Conservation (phyloP, 371 early-diverging fungal genomes). For the Circinella minor region DNA sequence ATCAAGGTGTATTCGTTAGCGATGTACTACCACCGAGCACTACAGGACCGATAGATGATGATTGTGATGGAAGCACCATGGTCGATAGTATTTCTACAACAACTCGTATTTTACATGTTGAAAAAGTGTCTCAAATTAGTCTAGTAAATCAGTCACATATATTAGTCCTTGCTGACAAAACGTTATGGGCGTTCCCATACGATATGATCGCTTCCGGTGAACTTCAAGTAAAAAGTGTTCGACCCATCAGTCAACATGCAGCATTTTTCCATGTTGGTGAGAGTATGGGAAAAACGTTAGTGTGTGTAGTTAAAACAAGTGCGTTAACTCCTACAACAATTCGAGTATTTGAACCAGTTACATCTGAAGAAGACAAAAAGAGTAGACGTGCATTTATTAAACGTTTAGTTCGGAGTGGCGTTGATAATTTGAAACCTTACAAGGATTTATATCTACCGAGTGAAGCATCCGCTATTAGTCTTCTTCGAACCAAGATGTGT, state of each 20-base stretch:
- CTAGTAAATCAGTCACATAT: constrained; percentile 73
- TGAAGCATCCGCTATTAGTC: constrained; percentile 84
- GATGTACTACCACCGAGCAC: constrained; percentile 1
- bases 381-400: constrained; percentile 48
- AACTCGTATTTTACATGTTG: constrained; percentile 67
- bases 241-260: constrained; percentile 77
- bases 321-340: constrained; percentile 72
- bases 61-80: not conserved
- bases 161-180: constrained; percentile 72
- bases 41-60: constrained; percentile 5
- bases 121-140: constrained; percentile 82
- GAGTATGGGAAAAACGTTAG: constrained; percentile 72
- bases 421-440: constrained; percentile 64
- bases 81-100: constrained; percentile 13
- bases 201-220: constrained; percentile 60
- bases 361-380: constrained; percentile 60
- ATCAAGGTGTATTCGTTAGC: constrained; percentile 40
- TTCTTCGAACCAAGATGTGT: constrained; percentile 83
- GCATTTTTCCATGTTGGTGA: constrained; percentile 90
- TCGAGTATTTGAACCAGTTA: constrained; percentile 78
- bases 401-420: constrained; percentile 54
- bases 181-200: constrained; percentile 74
- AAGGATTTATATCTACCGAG: constrained; percentile 92
- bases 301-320: constrained; percentile 75
- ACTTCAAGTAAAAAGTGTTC: constrained; percentile 59